phyloP scores from a whole-genome alignment of 192 early-diverging fungal species.

The Coemansia erecta region DNA sequence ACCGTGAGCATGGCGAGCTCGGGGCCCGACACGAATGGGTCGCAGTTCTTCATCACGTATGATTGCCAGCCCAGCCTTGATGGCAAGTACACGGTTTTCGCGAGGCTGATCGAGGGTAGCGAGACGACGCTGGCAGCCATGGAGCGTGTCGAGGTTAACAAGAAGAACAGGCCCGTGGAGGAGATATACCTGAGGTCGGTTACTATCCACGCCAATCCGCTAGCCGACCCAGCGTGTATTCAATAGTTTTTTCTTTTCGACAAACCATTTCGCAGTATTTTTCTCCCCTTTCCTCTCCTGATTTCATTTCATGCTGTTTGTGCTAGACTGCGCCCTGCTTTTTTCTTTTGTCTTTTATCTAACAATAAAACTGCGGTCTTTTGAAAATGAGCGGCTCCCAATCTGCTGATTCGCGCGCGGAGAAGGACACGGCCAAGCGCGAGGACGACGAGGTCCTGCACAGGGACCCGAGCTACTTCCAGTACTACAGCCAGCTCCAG shows the following conservation, averaged over 20 bases:
- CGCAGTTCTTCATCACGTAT: conserved; percentile 91
- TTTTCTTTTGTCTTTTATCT: too few species aligned
- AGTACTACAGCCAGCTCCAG: conserved; percentile 53
- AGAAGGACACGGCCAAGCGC: conserved; percentile 12
- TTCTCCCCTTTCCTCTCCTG: neutral
- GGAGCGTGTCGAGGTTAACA: conserved; percentile 83
- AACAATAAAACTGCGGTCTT: neutral
- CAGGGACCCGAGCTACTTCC: conserved; percentile 49
- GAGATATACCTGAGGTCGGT: conserved; percentile 71
- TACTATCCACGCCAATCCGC: conserved; percentile 93
- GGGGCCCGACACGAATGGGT: conserved; percentile 86
- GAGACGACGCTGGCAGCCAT: conserved; percentile 81
- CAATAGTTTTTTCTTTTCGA: conserved; percentile 12
- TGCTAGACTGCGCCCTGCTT: too few species aligned
- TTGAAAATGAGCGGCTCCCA: conserved; percentile 10
- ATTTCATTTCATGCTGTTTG: too few species aligned
- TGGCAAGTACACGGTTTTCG: conserved; percentile 74
- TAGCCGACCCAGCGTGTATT: conserved; percentile 63
- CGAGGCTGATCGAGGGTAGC: conserved; percentile 79
- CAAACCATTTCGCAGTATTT: too few species aligned
- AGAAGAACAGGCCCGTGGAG: conserved; percentile 76
- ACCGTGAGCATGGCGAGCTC: conserved; percentile 93
- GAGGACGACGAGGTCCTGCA: conserved; percentile 48
- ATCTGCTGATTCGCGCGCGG: neutral
- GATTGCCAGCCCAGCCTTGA: conserved; percentile 84